These are phyloP conservation scores for Podila verticillata DNA, from an alignment of 192 early-diverging fungal species.

Conservation along the genomic window DNA sequence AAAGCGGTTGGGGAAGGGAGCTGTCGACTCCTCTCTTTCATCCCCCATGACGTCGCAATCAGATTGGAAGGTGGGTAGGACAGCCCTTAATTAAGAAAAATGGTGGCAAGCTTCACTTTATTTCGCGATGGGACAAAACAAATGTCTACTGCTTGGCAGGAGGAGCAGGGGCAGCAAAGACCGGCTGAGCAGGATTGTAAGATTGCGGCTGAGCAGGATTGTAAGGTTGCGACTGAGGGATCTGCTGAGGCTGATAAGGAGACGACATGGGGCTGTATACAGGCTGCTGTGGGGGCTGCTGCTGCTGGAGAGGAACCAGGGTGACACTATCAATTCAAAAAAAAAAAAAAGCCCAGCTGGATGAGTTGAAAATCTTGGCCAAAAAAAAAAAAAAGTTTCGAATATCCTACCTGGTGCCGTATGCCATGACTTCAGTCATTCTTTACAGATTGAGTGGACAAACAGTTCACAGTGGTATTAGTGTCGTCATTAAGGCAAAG, in stretches of 20 bases:
- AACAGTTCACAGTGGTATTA: too few species aligned
- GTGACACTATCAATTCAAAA: constrained; percentile 29
- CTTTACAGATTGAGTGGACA: neutral
- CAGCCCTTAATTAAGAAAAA: too few species aligned
- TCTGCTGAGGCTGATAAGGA: neutral
- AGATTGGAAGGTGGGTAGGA: too few species aligned
- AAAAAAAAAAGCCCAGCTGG: neutral
- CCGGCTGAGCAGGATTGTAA: neutral
- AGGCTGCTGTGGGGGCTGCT: constrained; percentile 7
- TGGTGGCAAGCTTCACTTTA: too few species aligned
- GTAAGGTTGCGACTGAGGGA: constrained; percentile 1
- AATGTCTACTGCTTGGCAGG: too few species aligned
- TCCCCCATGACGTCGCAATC: too few species aligned
- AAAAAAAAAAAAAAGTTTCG: neutral
- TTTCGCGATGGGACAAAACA: too few species aligned
- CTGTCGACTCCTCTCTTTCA: too few species aligned
- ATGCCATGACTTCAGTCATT: constrained; percentile 51
- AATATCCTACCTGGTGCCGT: constrained; percentile 12
- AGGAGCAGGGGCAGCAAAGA: constrained; percentile 3
- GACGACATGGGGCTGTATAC: neutral
- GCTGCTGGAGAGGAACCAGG: constrained; percentile 30
- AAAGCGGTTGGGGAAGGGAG: too few species aligned
- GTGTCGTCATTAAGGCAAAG: too few species aligned
- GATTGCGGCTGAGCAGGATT: constrained; percentile 3
- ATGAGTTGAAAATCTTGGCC: neutral